Evolutionary conservation across 164 flowering plant genomes (phyloP), one percentile per base, ranked within the genome.

Genomic region (Euptelea pleiosperma): DNA sequence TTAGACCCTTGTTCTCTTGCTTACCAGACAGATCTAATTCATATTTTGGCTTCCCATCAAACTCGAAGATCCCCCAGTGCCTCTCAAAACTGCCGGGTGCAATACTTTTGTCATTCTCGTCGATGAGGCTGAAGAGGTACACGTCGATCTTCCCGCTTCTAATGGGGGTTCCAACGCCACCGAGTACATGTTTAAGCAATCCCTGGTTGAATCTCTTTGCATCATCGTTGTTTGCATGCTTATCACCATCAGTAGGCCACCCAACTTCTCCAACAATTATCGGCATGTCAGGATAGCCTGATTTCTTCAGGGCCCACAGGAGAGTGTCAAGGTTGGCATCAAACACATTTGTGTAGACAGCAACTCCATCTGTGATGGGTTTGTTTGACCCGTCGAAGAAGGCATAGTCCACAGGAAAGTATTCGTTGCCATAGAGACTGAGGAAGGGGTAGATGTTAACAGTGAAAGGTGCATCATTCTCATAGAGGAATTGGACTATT

Each of bases 361-460:
- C 18, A 14, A 65, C 66, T 0, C 85, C 80, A 41, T 90, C 99
- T 29, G 53, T 71, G 26, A 93, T 8, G 0, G 90, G 79, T 55
- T 65, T 65, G 49, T 35, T 67, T 12, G 73, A 19, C 8, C 86
- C 95, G 25, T 86, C 96, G 42, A 93, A 90, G 71, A 90, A 93
- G 15, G 99, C 99, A 30, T 46, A 90, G 11, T 88, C 95, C n/a
- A 79, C 1, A 0, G 99, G 99, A 71, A 93, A 90, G 75, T 82
- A 69, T 1, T 31, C 59, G 35, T 86, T 74, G 15, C 77, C 70
- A 24, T 90, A 88, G 41, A 93, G 87, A 51, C 95, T 84, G 58
- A 93, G 82, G 74, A 93, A 93, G 0, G 99, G 99, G 64, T 93
- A 90, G 43, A 88, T 93, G 69, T 90, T 93, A 66, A 93, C 95